A percentile compares a stretch with the other conserved stretches of the same genome.
Evolutionary conservation across 306 rosid species (phyloP).

Genomic region (Bauhinia variegata): DNA sequence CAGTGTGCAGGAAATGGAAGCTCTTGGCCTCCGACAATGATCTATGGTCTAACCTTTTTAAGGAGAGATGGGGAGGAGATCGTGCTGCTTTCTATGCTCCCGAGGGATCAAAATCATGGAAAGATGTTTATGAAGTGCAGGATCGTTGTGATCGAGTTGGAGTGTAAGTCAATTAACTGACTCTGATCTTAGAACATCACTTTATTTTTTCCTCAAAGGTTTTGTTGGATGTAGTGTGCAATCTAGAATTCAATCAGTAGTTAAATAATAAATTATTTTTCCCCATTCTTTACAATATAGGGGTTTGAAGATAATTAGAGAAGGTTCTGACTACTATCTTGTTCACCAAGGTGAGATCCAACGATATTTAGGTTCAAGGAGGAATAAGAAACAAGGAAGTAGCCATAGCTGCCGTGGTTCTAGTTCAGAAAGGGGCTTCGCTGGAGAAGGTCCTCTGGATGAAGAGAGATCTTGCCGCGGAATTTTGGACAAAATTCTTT

Average conservation of each 20-base stretch:
- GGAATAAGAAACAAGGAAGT: slow-evolving; percentile 32
- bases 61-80: slow-evolving; percentile 84
- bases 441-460: slow-evolving; percentile 40
- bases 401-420: slow-evolving; percentile 21
- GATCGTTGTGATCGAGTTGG: slow-evolving; percentile 78
- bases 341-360: slow-evolving; percentile 79
- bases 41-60: slow-evolving; percentile 68
- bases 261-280: slow-evolving; percentile 15
- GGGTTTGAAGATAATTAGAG: slow-evolving; percentile 75
- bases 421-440: slow-evolving; percentile 39
- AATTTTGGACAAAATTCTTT: slow-evolving; percentile 73
- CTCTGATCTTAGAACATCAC: slow-evolving; percentile 1
- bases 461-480: slow-evolving; percentile 58
- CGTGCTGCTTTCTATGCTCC: slow-evolving; percentile 60
- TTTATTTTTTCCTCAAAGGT: neutral
- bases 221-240: neutral
- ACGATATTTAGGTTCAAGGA: slow-evolving; percentile 67
- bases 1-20: slow-evolving; percentile 78
- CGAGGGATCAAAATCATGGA: slow-evolving; percentile 62
- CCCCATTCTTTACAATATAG: slow-evolving; percentile 42
- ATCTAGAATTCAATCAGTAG: neutral
- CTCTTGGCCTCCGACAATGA: slow-evolving; percentile 54
- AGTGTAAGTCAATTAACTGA: slow-evolving; percentile 51
- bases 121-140: slow-evolving; percentile 63
- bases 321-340: slow-evolving; percentile 70